Evolutionary conservation across 2,329 filamentous ascomycete genomes (phyloP).

Genomic region (Alternaria sp.): DNA sequence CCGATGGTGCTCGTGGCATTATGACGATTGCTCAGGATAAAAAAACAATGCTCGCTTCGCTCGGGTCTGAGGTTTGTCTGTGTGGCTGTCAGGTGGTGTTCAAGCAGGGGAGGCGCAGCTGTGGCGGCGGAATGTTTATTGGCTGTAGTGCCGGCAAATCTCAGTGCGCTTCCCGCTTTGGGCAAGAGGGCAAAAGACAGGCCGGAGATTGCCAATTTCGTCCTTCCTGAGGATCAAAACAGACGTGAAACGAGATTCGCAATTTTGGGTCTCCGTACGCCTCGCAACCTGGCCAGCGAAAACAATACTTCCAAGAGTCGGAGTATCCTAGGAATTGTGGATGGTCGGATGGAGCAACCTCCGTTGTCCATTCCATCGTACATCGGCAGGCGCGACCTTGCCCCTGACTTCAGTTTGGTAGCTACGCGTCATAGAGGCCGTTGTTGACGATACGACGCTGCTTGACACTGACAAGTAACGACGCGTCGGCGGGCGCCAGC

Average conservation of each 20-base stretch:
- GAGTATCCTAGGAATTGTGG: not conserved
- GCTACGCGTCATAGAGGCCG: slow-evolving; percentile 3
- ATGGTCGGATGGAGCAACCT: not conserved
- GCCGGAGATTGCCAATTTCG: slow-evolving; percentile 23
- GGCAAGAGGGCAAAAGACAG: not conserved
- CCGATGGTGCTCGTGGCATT: not conserved
- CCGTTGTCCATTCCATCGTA: not conserved
- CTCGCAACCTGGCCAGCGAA: slow-evolving; percentile 10
- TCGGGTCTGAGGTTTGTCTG: slow-evolving; percentile 10
- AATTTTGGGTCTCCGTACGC: slow-evolving; percentile 13
- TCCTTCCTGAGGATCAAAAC: slow-evolving; percentile 10
- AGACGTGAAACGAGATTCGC: slow-evolving; percentile 20
- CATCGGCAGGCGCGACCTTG: not conserved
- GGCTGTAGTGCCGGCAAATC: slow-evolving; percentile 1
- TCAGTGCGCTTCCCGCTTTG: slow-evolving; percentile 4
- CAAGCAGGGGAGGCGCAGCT: slow-evolving; percentile 13
- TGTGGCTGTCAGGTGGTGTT: slow-evolving; percentile 5
- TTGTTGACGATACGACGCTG: not conserved
- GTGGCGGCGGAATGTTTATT: slow-evolving; percentile 12
- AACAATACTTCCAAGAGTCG: slow-evolving; percentile 4
- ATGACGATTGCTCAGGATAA: slow-evolving; percentile 7
- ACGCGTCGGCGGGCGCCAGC: slow-evolving; percentile 5
- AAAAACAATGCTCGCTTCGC: slow-evolving; percentile 5
- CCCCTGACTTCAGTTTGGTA: slow-evolving; percentile 1
- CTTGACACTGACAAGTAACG: slow-evolving; percentile 11